These are phyloP conservation scores for Salix purpurea DNA, from an alignment of 345 rosid genomes.

Conservation along the genomic window DNA sequence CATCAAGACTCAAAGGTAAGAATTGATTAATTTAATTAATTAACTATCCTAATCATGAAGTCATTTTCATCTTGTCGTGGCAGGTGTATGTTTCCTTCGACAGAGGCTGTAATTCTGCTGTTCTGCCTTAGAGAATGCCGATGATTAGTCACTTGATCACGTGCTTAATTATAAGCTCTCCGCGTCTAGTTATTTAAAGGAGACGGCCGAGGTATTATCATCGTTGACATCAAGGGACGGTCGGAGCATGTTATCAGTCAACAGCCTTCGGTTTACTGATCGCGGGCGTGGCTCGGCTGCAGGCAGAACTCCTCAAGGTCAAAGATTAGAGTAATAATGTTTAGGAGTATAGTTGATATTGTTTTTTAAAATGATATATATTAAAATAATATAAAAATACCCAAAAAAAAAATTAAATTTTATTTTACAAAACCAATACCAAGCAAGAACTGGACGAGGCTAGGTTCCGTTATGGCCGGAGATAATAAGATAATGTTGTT, in stretches of 20 bases:
- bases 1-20: not conserved
- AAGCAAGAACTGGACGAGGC: no score
- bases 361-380: no score
- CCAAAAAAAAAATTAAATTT: no score
- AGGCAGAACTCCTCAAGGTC: not conserved
- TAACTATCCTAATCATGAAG: not conserved
- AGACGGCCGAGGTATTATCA: not conserved
- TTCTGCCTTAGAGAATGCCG: not conserved
- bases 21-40: no score
- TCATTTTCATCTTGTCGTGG: not conserved
- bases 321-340: no score
- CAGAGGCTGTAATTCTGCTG: not conserved
- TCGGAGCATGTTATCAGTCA: not conserved
- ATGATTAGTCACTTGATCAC: not conserved
- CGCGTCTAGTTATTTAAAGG: no score
- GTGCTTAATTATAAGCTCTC: not conserved
- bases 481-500: no score
- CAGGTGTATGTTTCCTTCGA: no score
- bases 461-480: not conserved
- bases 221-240: not conserved
- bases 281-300: not conserved
- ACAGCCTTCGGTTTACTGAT: not conserved
- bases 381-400: no score
- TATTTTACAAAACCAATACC: no score
- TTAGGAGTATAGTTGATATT: no score